These are phyloP conservation scores for Leccinellum albellum DNA, from an alignment of 768 basidiomycete species.

Conservation along the genomic window DNA sequence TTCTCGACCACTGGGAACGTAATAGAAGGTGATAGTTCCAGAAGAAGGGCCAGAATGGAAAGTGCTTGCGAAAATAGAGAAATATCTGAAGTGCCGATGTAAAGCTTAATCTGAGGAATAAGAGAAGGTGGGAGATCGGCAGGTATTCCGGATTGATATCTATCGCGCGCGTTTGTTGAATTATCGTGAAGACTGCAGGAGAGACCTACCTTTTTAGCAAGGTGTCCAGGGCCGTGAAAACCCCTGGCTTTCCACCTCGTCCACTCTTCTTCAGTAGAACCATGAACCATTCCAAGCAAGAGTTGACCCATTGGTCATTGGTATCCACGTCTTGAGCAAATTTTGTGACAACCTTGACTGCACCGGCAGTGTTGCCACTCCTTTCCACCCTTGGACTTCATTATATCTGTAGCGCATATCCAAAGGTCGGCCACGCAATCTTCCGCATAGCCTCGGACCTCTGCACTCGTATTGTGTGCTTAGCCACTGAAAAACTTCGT, in stretches of 20 bases:
- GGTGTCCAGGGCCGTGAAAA: constrained; percentile 73
- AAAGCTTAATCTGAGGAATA: constrained; percentile 69
- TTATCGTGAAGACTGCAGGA: not conserved
- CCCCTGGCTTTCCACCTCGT: constrained; percentile 69
- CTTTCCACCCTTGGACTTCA: constrained; percentile 57
- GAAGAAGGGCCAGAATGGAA: constrained; percentile 59
- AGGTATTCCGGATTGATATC: constrained; percentile 50
- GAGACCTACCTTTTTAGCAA: constrained; percentile 58
- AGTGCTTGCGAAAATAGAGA: constrained; percentile 72
- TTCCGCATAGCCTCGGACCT: constrained; percentile 81
- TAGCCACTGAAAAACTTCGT: constrained; percentile 67
- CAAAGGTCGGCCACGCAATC: constrained; percentile 83
- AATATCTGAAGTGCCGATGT: constrained; percentile 74
- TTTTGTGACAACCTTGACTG: constrained; percentile 77
- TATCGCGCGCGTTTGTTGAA: constrained; percentile 14
- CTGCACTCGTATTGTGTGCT: constrained; percentile 84
- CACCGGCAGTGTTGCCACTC: constrained; percentile 77
- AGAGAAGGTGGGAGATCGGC: constrained; percentile 56
- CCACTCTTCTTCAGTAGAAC: constrained; percentile 75
- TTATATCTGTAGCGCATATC: constrained; percentile 76
- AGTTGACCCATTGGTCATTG: constrained; percentile 76
- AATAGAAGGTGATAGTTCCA: constrained; percentile 59
- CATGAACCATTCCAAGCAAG: constrained; percentile 74
- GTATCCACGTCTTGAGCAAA: constrained; percentile 76
- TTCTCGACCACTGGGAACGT: constrained; percentile 77